Evolutionary conservation across 228 moss, liverwort and hornwort species (phyloP), one percentile per base, ranked within the genome.

Genomic region (Sphagnum magellanicum): DNA sequence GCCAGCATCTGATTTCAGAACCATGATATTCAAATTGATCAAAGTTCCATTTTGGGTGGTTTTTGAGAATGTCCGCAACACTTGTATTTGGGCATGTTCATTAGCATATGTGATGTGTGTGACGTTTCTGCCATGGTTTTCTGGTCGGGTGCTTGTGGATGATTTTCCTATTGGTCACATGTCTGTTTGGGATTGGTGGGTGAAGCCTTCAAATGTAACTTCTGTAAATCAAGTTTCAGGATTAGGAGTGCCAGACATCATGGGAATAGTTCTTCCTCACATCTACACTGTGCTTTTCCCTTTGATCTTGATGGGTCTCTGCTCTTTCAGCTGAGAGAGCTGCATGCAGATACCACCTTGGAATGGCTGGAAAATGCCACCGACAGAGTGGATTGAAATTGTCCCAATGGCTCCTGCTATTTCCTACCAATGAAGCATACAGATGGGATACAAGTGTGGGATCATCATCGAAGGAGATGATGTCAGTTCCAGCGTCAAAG

Each of bases 191-290:
- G 96, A 92, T 50, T 96, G 96, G 92, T 87, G 86, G 58, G 81
- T 93, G 3, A 74, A 76, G 77, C 77, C 85, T 15, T 89, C 90
- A 1, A 86, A 87, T 51, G 78, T 66, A 7, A 76, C 74, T 16
- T 61, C 68, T 65, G 74, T 74, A 57, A 69, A 82, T 6, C 67
- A 71, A 16, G 68, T 81, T 73, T 79, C 80, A 67, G 96, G 89
- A 51, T 75, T 90, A 47, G 96, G 89, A 50, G 76, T 81, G 72
- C 89, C 96, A 57, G 93, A 93, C 66, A 84, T 92, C 50, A 81
- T 96, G 93, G 84, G 86, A 49, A 89, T 91, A 50, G 91, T 96
- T 12, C 76, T 96, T 50, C 89, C 93, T 9, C 91, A 89, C 74
- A 8, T 96, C 3, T 78, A 75, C 63, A 83, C 74, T 17, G 89